phyloP scores from a whole-genome alignment of 768 basidiomycete species.

The Butyriboletus loyo region DNA sequence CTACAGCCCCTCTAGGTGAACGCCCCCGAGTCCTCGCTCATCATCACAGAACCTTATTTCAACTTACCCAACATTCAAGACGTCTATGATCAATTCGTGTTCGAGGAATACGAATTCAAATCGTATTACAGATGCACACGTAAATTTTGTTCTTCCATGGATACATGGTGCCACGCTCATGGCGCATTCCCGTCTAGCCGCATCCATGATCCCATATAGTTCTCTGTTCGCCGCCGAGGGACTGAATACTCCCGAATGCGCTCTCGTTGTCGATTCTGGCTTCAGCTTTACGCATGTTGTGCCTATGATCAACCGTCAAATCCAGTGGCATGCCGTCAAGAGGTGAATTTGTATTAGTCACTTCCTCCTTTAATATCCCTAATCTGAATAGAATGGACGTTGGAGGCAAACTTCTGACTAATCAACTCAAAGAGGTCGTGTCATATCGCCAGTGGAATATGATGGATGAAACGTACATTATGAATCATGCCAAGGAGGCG shows the following conservation, averaged over 20 bases:
- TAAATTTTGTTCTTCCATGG: conserved; percentile 40
- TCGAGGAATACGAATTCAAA: conserved; percentile 93
- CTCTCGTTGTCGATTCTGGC: conserved; percentile 82
- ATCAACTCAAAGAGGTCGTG: conserved; percentile 89
- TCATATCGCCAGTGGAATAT: conserved; percentile 98
- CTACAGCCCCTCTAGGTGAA: conserved; percentile 52
- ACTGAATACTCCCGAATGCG: conserved; percentile 66
- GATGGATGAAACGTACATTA: conserved; percentile 95
- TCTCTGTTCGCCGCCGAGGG: conserved; percentile 55
- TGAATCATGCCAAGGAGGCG: conserved; percentile 88
- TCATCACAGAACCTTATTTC: conserved; percentile 94
- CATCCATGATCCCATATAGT: conserved; percentile 74
- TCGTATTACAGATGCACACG: conserved; percentile 80
- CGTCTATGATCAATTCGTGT: conserved; percentile 91
- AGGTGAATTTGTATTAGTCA: conserved; percentile 45
- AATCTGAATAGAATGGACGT: conserved; percentile 72
- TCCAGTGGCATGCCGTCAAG: conserved; percentile 80
- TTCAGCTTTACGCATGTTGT: conserved; percentile 94
- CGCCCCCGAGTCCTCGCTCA: conserved; percentile 65
- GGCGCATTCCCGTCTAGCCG: conserved; percentile 49
- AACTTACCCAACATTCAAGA: conserved; percentile 91
- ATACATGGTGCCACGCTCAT: conserved; percentile 21
- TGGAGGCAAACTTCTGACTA: conserved; percentile 93
- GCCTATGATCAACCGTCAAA: conserved; percentile 69
- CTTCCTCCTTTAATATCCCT: conserved; percentile 14